Base-by-base conservation (phyloP, 1,284 basidiomycete species). In the Naganishia cerealis region DNA sequence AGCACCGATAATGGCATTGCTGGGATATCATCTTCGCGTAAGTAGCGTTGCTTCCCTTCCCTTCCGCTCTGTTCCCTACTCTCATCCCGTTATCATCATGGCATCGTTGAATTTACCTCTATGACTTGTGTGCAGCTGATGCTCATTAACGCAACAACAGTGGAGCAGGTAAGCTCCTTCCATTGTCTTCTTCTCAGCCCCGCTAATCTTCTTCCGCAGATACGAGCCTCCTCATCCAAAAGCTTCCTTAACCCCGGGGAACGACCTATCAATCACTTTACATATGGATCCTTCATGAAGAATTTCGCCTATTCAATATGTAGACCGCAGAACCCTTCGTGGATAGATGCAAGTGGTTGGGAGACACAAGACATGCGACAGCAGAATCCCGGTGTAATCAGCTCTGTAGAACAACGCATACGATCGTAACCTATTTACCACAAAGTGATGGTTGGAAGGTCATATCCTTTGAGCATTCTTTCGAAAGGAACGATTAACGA, bases 21-120 rank as follows among this genome's bases (percentile, higher is more conserved):
- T 92, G 62, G 82, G 81, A 29, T 97, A 96, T 80, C 93, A 97
- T 81, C 79, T 90, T 76, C 84, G 92, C 77, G 90, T 92, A 78
- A 78, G 89, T 82, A 50, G 15, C 7, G 7, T 50, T 24, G 1
- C 2, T 24, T 50, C 12, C 21, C n/a, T 8, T 3, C n/a, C 13
- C 7, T 21, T 24, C 46, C 9, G n/a, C 43, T 13, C 10, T 21
- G 15, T 6, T 10, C 36, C 48, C 13, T 8, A 10, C 8, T 26
- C 7, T 52, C 10, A 12, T 42, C 36, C 18, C 1, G 21, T 1
- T n/a, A 15, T 46, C 18, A 8, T 50, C 46, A 8, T 9, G 21
- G 8, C 13, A 3, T 50, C 46, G 1, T 50, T 24, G 1, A 7
- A 24, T n/a, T 50, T 8, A 50, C 46, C 21, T 10, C 18, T 46